phyloP scores from a whole-genome alignment of 192 early-diverging fungal genomes.

The Mortierella alpina region DNA sequence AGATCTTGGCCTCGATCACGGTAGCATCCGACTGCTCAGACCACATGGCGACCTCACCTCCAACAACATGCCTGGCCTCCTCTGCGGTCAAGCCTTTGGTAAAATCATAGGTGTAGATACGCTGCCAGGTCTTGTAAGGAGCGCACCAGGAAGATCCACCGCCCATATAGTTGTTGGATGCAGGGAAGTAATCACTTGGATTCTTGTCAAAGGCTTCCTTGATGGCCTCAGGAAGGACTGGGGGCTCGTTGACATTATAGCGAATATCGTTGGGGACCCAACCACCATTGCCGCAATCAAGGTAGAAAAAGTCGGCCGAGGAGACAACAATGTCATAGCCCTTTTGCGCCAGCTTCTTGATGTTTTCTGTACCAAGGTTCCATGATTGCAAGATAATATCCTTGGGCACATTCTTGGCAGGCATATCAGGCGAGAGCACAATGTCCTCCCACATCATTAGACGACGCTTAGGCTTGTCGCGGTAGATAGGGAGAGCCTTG shows the following conservation, averaged over 20 bases:
- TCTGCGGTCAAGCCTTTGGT: conserved; percentile 63
- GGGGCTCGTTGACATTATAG: conserved; percentile 57
- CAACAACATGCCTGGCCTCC: conserved; percentile 70
- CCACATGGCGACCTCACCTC: conserved; percentile 78
- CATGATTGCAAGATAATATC: conserved; percentile 76
- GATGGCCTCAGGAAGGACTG: conserved; percentile 36
- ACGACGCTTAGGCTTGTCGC: conserved; percentile 55
- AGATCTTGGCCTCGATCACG: conserved; percentile 70
- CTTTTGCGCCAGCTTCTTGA: conserved; percentile 61
- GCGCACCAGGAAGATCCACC: conserved; percentile 76
- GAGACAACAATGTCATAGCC: conserved; percentile 76
- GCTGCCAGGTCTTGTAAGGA: conserved; percentile 82
- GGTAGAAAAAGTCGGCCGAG: conserved; percentile 72
- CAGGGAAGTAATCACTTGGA: conserved; percentile 27
- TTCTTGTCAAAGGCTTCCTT: conserved; percentile 37
- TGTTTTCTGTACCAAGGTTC: conserved; percentile 65
- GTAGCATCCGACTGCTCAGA: conserved; percentile 71
- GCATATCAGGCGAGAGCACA: conserved; percentile 37
- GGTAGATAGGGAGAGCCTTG: conserved; percentile 63
- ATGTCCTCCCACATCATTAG: conserved; percentile 86
- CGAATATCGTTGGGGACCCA: conserved; percentile 71
- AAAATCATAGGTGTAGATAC: conserved; percentile 75
- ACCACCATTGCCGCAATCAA: conserved; percentile 80
- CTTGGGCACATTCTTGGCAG: conserved; percentile 61
- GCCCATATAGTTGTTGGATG: conserved; percentile 55